phyloP scores from a whole-genome alignment of 2,329 filamentous ascomycete species.

The Colletotrichum australisinense region DNA sequence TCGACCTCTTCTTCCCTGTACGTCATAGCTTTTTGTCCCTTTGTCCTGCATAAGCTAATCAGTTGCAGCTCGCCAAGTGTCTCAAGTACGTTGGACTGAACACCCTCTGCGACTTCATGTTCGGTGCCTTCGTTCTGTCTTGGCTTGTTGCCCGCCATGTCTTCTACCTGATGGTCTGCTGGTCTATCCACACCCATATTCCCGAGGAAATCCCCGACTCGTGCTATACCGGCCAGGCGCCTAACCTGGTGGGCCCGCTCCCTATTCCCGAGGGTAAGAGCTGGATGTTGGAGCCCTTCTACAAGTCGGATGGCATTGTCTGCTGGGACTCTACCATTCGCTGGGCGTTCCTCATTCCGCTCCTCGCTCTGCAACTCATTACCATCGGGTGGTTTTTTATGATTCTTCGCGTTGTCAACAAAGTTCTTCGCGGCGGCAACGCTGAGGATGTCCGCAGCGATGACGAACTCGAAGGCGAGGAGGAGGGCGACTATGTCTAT shows the following conservation, averaged over 20 bases:
- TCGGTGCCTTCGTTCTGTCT: conserved; percentile 85
- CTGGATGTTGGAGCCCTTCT: conserved; percentile 81
- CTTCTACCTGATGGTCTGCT: conserved; percentile 82
- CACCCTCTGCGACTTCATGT: conserved; percentile 82
- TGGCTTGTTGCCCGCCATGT: conserved; percentile 90
- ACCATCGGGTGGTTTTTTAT: conserved; percentile 90
- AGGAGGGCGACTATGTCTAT: conserved; percentile 69
- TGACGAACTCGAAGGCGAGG: conserved; percentile 79
- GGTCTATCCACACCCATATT: conserved; percentile 80
- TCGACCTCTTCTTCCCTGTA: conserved; percentile 89
- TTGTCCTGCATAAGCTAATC: conserved; percentile 21
- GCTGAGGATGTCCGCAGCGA: conserved; percentile 92
- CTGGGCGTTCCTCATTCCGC: conserved; percentile 79
- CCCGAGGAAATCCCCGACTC: conserved; percentile 72
- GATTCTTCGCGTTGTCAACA: conserved; percentile 85
- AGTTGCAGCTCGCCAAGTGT: conserved; percentile 83
- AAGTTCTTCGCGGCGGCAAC: conserved; percentile 79
- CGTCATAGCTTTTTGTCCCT: conserved; percentile 43
- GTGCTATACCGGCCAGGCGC: conserved; percentile 74
- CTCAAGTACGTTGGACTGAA: conserved; percentile 89
- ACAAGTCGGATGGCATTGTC: conserved; percentile 76
- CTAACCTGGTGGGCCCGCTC: conserved; percentile 66
- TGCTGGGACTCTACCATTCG: conserved; percentile 84
- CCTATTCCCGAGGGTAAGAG: conserved; percentile 60
- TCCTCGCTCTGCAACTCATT: conserved; percentile 83